Evolutionary conservation across 371 early-diverging fungal species (phyloP), one percentile per base, ranked within the genome.

Genomic region (Syncephalastrum racemosum): DNA sequence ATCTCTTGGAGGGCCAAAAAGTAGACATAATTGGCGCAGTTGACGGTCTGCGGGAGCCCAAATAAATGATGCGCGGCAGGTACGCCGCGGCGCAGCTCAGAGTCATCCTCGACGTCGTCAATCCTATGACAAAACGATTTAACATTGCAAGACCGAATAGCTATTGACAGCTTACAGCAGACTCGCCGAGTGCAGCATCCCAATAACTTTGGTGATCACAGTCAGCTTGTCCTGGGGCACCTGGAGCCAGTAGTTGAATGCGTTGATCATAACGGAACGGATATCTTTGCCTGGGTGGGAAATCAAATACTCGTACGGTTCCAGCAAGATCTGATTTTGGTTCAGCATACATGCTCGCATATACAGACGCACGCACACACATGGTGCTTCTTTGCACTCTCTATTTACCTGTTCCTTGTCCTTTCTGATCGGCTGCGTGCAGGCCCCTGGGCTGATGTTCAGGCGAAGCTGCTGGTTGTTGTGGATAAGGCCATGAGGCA

Each of bases 61-160:
- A 85, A 98, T 27, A 97, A 90, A 58, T 91, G 89, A 77, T 98
- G 97, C 1, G 99, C 94, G 19, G 93, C 97, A 51, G 99, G 99
- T 3, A 88, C 84, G 2, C 98, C 98, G 52, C 98, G 79, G 46
- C 98, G 79, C 49, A 97, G 61, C 19, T 80, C 81, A 0, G 96
- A 96, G 54, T 84, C 88, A 68, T 98, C 99, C 70, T 98, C 93
- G 16, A 98, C 91, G 63, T 98, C 99, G 67, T 98, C 98, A 42
- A 98, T 86, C 25, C 91, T 90, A 66, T 44, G n/a, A n/a, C n/a
- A 27, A 27, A 27, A 27, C 7, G 27, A 7, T 4, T 56, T 19
- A 22, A 39, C 41, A 24, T 42, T 27, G 27, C 4, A 1, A 7
- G 7, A 6, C 27, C 4, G 0, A 27, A 6, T 27, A 7, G 7